Evolutionary conservation across 768 basidiomycete species (phyloP).

Genomic region (Lyophyllum semitale): DNA sequence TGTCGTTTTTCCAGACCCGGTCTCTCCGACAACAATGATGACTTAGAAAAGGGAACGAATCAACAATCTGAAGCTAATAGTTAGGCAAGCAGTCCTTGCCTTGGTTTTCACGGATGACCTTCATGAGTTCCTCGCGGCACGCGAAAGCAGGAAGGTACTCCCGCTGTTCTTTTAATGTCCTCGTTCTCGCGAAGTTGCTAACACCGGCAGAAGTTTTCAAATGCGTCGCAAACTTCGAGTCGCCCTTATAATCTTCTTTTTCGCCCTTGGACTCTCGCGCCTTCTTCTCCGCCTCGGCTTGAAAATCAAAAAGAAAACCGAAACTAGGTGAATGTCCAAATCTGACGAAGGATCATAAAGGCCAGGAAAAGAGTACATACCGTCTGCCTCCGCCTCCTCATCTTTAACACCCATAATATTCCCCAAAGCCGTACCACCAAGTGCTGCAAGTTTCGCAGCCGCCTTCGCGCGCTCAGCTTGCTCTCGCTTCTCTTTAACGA

Average conservation of each 20-base stretch:
- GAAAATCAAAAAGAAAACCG: slow-evolving; percentile 32
- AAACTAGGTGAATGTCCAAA: slow-evolving; percentile 82
- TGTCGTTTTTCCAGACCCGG: slow-evolving; percentile 99
- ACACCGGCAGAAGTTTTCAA: slow-evolving; percentile 78
- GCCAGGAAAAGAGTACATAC: slow-evolving; percentile 47
- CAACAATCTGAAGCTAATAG: background rate
- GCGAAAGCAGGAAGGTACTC: slow-evolving; percentile 98
- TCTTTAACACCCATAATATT: slow-evolving; percentile 98
- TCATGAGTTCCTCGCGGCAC: slow-evolving; percentile 90
- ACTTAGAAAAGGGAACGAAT: slow-evolving; percentile 51
- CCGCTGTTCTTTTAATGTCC: slow-evolving; percentile 91
- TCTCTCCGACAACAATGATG: slow-evolving; percentile 95
- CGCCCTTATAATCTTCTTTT: slow-evolving; percentile 82
- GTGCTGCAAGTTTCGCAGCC: slow-evolving; percentile 89
- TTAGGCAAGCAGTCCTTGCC: slow-evolving; percentile 44
- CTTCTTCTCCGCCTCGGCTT: slow-evolving; percentile 59
- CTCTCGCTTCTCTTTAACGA: slow-evolving; percentile 95
- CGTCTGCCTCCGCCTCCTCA: slow-evolving; percentile 90
- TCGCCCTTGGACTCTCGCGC: slow-evolving; percentile 52
- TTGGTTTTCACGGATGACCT: slow-evolving; percentile 91
- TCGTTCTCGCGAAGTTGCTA: slow-evolving; percentile 76
- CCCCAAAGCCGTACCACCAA: slow-evolving; percentile 92
- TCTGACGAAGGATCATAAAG: slow-evolving; percentile 36
- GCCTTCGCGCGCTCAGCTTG: slow-evolving; percentile 96
- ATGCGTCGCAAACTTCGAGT: slow-evolving; percentile 97